These are phyloP conservation scores for Pichia sp. DNA, from an alignment of 1,139 yeast species.

Conservation along the genomic window DNA sequence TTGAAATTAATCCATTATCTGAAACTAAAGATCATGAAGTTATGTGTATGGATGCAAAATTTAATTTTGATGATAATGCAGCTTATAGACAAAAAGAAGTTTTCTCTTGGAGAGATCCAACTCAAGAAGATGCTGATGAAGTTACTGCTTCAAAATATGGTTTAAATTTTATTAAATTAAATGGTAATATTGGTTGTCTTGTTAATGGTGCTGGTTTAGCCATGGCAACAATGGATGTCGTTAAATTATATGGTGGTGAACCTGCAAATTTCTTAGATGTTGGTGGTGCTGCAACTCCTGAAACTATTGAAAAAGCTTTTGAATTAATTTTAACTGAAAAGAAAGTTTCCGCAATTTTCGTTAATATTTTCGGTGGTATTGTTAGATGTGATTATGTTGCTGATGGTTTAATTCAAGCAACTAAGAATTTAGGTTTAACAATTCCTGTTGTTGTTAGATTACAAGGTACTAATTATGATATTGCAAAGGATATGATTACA, in stretches of 20 bases:
- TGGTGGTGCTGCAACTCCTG: constrained; percentile 99
- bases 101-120: constrained; percentile 91
- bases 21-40: constrained; percentile 89
- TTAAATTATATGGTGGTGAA: constrained; percentile 95
- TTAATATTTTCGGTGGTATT: constrained; percentile 98
- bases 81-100: constrained; percentile 91
- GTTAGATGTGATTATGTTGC: constrained; percentile 99
- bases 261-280: constrained; percentile 99
- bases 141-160: constrained; percentile 85
- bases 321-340: constrained; percentile 84
- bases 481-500: constrained; percentile 80
- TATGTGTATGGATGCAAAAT: constrained; percentile 98
- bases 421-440: constrained; percentile 80
- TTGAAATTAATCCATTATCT: constrained; percentile 95
- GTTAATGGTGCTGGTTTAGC: constrained; percentile 99
- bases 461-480: constrained; percentile 93
- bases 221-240: constrained; percentile 99
- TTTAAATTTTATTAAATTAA: constrained; percentile 92
- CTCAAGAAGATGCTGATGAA: constrained; percentile 98
- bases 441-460: constrained; percentile 97
- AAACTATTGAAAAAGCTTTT: constrained; percentile 95
- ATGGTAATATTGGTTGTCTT: constrained; percentile 96
- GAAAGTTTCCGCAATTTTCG: constrained; percentile 91
- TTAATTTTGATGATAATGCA: constrained; percentile 96
- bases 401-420: constrained; percentile 89